These are phyloP conservation scores for Talaromyces sp. DNA, from an alignment of 2,329 filamentous ascomycete genomes.

Conservation along the genomic window DNA sequence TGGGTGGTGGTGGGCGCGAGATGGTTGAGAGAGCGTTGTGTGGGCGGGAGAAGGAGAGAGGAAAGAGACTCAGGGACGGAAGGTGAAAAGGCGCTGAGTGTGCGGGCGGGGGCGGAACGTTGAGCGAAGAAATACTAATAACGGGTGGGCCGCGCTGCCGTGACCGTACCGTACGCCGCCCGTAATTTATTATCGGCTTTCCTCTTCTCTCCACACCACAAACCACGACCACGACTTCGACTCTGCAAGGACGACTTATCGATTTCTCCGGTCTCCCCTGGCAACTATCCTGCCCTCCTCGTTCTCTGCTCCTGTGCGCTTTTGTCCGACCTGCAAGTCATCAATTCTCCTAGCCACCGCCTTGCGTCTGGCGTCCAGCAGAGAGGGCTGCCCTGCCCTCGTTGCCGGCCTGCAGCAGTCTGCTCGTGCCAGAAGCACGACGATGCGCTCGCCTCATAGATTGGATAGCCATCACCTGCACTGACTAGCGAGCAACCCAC, in stretches of 20 bases:
- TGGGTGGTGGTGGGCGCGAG: constrained; percentile 3
- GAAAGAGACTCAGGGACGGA: background rate
- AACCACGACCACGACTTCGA: background rate
- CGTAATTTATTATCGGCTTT: background rate
- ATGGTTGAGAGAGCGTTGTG: background rate
- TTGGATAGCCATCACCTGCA: background rate
- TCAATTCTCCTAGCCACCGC: constrained; percentile 4
- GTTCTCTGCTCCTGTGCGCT: constrained; percentile 1
- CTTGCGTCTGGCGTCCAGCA: constrained; percentile 3
- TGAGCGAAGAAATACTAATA: background rate
- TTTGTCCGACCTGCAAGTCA: constrained; percentile 3
- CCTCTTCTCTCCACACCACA: background rate
- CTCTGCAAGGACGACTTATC: constrained; percentile 8
- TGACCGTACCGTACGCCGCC: background rate
- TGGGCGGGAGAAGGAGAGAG: background rate
- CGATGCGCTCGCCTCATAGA: background rate
- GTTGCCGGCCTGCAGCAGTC: background rate
- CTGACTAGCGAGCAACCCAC: background rate
- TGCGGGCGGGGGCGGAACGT: constrained; percentile 1
- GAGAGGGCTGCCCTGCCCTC: background rate
- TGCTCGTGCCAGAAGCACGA: background rate
- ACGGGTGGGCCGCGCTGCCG: background rate
- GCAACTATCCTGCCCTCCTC: constrained; percentile 10
- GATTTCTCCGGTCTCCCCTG: constrained; percentile 10
- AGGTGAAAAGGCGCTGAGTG: background rate